phyloP scores from a whole-genome alignment of 2,329 filamentous ascomycete species.

The Phaeophleospora eucalypticola region DNA sequence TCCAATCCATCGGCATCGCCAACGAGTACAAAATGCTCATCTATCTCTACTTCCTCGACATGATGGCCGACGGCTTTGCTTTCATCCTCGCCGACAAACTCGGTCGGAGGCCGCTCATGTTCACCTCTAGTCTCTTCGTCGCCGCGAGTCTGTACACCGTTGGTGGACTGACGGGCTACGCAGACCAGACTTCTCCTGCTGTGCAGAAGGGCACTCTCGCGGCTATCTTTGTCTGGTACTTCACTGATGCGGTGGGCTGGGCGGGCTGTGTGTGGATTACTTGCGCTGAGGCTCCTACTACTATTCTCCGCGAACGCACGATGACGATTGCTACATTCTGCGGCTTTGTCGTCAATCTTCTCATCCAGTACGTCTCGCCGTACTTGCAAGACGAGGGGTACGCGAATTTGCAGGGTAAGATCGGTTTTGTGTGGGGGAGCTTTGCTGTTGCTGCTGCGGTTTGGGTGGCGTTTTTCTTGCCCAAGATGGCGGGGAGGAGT shows the following conservation, averaged over 20 bases:
- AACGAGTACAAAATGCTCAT: conserved; percentile 14
- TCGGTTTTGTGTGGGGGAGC: conserved; percentile 12
- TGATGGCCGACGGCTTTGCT: conserved; percentile 10
- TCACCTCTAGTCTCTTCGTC: conserved; percentile 7
- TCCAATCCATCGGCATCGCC: conserved; percentile 10
- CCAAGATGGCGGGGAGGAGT: conserved; percentile 11
- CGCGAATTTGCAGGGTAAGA: conserved; percentile 10
- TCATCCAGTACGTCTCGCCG: conserved; percentile 14
- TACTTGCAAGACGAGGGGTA: conserved; percentile 13
- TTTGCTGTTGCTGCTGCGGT: conserved; percentile 11
- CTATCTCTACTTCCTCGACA: conserved; percentile 11
- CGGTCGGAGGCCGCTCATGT: conserved; percentile 11
- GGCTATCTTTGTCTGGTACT: conserved; percentile 9
- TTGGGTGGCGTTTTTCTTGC: conserved; percentile 8
- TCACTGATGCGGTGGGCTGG: conserved; percentile 3
- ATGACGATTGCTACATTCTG: conserved; percentile 13
- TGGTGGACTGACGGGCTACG: conserved; percentile 9
- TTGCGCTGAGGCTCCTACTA: conserved; percentile 10
- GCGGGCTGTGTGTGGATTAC: conserved; percentile 12
- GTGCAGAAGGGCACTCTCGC: conserved; percentile 9
- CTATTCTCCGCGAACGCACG: conserved; percentile 6
- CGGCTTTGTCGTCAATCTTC: conserved; percentile 11
- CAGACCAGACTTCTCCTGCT: conserved; percentile 1
- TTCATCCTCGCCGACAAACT: conserved; percentile 10
- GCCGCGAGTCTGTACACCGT: conserved; percentile 3